A percentile compares a stretch with the other conserved stretches of the same genome.
These are phyloP conservation scores for Lachancea waltii DNA, from an alignment of 805 yeast genomes.

Conservation along the genomic window DNA sequence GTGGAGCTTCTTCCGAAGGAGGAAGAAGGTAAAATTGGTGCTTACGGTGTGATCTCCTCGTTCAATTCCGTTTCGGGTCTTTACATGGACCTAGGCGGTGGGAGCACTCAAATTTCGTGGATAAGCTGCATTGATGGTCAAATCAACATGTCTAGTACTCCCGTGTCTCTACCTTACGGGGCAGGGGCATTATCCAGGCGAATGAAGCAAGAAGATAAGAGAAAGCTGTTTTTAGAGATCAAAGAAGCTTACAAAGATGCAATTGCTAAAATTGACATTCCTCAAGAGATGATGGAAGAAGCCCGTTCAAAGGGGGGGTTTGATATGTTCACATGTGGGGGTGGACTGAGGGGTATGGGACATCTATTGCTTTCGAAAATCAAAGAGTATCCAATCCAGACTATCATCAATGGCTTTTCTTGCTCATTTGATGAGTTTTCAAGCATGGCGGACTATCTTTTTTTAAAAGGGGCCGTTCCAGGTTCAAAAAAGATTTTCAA, in stretches of 20 bases:
- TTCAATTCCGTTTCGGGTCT: slow-evolving; percentile 61
- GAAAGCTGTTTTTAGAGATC: slow-evolving; percentile 47
- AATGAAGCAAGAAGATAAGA: slow-evolving; percentile 44
- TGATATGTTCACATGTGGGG: slow-evolving; percentile 63
- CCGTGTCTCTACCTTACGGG: slow-evolving; percentile 66
- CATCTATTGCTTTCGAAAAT: slow-evolving; percentile 48
- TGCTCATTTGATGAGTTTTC: slow-evolving; percentile 48
- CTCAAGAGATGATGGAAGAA: slow-evolving; percentile 42
- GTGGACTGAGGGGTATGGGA: slow-evolving; percentile 68
- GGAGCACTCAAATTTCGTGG: slow-evolving; percentile 66
- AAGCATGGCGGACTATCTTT: slow-evolving; percentile 44
- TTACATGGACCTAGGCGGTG: slow-evolving; percentile 71
- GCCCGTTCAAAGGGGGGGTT: slow-evolving; percentile 55
- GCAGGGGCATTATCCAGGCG: slow-evolving; percentile 61
- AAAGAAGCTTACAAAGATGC: slow-evolving; percentile 46
- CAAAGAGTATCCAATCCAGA: slow-evolving; percentile 58
- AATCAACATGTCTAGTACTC: slow-evolving; percentile 46
- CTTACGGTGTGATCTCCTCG: slow-evolving; percentile 70
- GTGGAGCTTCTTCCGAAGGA: slow-evolving; percentile 53
- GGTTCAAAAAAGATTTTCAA: slow-evolving; percentile 45
- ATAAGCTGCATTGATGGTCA: slow-evolving; percentile 51
- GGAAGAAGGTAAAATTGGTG: slow-evolving; percentile 62
- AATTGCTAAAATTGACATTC: slow-evolving; percentile 45
- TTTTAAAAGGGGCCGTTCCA: slow-evolving; percentile 45
- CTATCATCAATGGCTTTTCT: slow-evolving; percentile 64